Evolutionary conservation across 2,329 filamentous ascomycete species (phyloP).

Genomic region (Pseudocercospora pini-densiflorae): DNA sequence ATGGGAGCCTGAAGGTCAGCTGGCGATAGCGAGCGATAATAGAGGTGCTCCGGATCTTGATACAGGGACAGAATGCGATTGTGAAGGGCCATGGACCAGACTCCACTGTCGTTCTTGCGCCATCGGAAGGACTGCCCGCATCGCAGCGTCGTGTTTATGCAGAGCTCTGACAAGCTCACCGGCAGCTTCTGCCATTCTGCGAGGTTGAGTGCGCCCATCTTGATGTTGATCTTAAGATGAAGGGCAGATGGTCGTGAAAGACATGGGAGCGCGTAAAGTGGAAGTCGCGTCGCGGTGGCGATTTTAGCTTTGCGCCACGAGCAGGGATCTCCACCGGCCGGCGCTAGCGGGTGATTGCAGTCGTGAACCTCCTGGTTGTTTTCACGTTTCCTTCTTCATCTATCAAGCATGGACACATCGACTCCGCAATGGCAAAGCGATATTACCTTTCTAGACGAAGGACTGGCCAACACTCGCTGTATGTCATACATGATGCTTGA

Average conservation of each 20-base stretch:
- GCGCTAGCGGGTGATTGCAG: neutral
- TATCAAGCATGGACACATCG: too few species aligned
- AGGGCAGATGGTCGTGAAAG: neutral
- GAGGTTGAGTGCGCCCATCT: slow-evolving; percentile 54
- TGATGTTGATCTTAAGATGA: neutral
- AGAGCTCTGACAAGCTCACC: slow-evolving; percentile 80
- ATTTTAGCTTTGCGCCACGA: neutral
- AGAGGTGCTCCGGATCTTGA: slow-evolving; percentile 77
- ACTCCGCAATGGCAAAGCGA: too few species aligned
- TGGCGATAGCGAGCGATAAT: slow-evolving; percentile 75
- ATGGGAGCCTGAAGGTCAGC: slow-evolving; percentile 41
- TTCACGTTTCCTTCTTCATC: neutral
- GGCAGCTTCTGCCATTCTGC: slow-evolving; percentile 88
- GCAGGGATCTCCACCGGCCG: neutral
- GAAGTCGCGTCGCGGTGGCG: slow-evolving; percentile 6
- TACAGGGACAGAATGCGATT: slow-evolving; percentile 83
- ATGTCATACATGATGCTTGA: too few species aligned
- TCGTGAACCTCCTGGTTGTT: neutral
- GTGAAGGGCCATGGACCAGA: slow-evolving; percentile 88
- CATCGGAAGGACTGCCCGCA: slow-evolving; percentile 96
- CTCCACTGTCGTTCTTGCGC: slow-evolving; percentile 76
- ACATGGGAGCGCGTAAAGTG: slow-evolving; percentile 1
- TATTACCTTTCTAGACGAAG: too few species aligned
- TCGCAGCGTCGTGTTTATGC: slow-evolving; percentile 89
- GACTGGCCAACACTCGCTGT: too few species aligned